Evolutionary conservation across 306 rosid genomes (phyloP).

Genomic region (Abrus pulchellus): DNA sequence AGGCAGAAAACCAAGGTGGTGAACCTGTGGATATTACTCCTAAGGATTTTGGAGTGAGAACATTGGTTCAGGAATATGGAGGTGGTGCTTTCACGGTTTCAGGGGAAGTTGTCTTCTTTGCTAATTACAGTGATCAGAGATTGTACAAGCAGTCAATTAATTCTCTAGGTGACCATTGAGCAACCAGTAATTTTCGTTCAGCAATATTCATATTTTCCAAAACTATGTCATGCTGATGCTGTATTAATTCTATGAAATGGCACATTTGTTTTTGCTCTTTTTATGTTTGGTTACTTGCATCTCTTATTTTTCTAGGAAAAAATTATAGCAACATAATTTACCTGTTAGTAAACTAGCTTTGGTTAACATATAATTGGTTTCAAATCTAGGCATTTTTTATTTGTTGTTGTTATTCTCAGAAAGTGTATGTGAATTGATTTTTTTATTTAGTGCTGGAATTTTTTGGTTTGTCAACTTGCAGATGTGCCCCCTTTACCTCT

Average conservation of each 20-base stretch:
- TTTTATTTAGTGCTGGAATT: slow-evolving; percentile 26
- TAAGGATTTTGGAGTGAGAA: slow-evolving; percentile 82
- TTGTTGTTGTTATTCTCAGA: slow-evolving; percentile 8
- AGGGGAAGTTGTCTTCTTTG: slow-evolving; percentile 72
- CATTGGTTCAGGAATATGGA: slow-evolving; percentile 91
- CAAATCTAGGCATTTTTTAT: slow-evolving; percentile 8
- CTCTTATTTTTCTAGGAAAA: slow-evolving; percentile 7
- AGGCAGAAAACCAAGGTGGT: slow-evolving; percentile 65
- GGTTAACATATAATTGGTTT: not conserved
- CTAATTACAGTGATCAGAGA: slow-evolving; percentile 88
- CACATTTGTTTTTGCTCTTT: slow-evolving; percentile 6
- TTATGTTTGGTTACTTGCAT: not conserved
- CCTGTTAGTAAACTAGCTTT: not conserved
- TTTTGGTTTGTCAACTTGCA: slow-evolving; percentile 46
- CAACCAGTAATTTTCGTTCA: slow-evolving; percentile 10
- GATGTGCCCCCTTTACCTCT: slow-evolving; percentile 72
- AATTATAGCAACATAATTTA: not conserved
- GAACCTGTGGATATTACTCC: slow-evolving; percentile 87
- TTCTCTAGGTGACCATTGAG: slow-evolving; percentile 54
- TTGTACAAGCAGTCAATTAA: slow-evolving; percentile 74
- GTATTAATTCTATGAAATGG: slow-evolving; percentile 4
- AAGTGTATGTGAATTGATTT: slow-evolving; percentile 25
- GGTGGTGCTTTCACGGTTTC: slow-evolving; percentile 85
- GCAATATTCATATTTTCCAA: not conserved
- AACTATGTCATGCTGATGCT: not conserved